phyloP scores from a whole-genome alignment of 164 flowering plant species.

The Dillenia suffruticosa region DNA sequence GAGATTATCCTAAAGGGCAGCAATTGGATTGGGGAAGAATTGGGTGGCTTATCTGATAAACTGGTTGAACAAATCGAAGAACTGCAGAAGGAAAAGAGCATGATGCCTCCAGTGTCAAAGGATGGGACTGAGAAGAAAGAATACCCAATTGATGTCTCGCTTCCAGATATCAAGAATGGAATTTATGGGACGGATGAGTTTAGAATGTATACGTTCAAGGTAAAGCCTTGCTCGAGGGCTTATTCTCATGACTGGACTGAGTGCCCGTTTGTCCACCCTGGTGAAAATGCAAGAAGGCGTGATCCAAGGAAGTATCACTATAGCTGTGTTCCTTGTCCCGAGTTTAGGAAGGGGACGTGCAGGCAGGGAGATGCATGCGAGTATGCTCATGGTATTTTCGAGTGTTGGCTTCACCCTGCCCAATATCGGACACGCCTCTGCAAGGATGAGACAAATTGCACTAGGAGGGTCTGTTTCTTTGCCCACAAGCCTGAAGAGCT shows the following conservation, averaged over 20 bases:
- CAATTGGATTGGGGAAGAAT: conserved; percentile 8
- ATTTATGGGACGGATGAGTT: conserved; percentile 51
- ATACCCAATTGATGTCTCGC: conserved; percentile 46
- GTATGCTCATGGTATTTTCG: conserved; percentile 60
- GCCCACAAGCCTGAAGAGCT: conserved; percentile 57
- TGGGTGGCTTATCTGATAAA: conserved; percentile 13
- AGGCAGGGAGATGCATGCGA: conserved; percentile 51
- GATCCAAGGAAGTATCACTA: conserved; percentile 52
- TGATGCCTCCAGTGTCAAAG: conserved; percentile 12
- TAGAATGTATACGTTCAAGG: conserved; percentile 53
- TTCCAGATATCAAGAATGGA: conserved; percentile 50
- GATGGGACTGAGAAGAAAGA: conserved; percentile 46
- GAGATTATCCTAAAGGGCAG: conserved; percentile 31
- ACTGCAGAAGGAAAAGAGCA: conserved; percentile 11
- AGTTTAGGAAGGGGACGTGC: conserved; percentile 49
- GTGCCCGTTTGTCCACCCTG: conserved; percentile 60
- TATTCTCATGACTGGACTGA: conserved; percentile 67
- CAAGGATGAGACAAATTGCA: conserved; percentile 51
- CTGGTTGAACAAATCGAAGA: conserved; percentile 7
- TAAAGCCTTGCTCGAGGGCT: conserved; percentile 60
- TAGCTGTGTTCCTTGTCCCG: conserved; percentile 63
- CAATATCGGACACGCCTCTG: conserved; percentile 46
- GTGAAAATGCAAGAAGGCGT: conserved; percentile 52
- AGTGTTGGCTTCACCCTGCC: conserved; percentile 22
- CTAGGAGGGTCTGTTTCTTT: conserved; percentile 49